These are phyloP conservation scores for Leucogyrophana mollusca DNA, from an alignment of 768 basidiomycete species.

Conservation along the genomic window DNA sequence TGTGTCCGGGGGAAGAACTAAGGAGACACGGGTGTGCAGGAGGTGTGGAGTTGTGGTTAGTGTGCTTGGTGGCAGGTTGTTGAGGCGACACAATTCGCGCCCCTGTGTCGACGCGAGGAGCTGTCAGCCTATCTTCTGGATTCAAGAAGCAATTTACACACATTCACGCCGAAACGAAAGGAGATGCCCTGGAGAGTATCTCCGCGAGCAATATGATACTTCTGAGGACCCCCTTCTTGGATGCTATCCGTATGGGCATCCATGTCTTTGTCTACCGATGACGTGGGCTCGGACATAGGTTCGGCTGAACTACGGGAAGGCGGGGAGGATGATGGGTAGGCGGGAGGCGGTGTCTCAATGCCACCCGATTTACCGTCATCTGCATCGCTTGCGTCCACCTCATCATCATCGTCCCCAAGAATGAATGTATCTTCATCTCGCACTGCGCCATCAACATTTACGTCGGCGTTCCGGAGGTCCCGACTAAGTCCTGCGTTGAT, in stretches of 20 bases:
- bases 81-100: constrained; percentile 60
- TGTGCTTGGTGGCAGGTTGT: constrained; percentile 63
- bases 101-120: too few species aligned
- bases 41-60: constrained; percentile 72
- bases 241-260: neutral
- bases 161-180: constrained; percentile 59
- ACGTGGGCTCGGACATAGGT: neutral
- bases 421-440: constrained; percentile 65
- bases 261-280: neutral
- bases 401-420: constrained; percentile 63
- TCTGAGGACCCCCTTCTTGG: constrained; percentile 17
- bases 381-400: constrained; percentile 35
- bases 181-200: constrained; percentile 70
- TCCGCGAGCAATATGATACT: constrained; percentile 52
- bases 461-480: neutral
- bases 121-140: constrained; percentile 4
- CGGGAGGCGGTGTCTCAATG: constrained; percentile 2
- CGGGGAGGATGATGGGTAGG: neutral
- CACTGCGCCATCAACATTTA: constrained; percentile 31
- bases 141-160: too few species aligned
- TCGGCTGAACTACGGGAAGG: neutral
- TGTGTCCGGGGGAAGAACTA: constrained; percentile 19
- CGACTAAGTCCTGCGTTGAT: constrained; percentile 16
- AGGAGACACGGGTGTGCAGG: constrained; percentile 60
- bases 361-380: neutral